phyloP scores from a whole-genome alignment of 768 basidiomycete genomes.

The Phlegmacium glaucopus region DNA sequence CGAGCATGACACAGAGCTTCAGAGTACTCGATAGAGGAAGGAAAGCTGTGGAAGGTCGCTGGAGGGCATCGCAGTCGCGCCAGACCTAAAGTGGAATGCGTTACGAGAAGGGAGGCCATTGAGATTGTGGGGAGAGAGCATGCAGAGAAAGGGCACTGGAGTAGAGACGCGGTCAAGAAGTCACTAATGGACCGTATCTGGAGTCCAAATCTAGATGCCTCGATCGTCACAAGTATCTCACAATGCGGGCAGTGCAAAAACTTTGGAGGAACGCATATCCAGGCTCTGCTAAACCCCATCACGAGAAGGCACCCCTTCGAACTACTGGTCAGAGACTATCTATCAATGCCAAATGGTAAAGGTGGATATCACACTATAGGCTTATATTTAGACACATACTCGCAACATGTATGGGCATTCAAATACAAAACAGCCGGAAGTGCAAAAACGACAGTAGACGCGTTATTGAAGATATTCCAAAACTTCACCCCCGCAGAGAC shows the following conservation, averaged over 20 bases:
- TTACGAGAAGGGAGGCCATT: conserved; percentile 20
- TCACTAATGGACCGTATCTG: conserved; percentile 25
- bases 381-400: too few relatives aligned
- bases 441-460: too few relatives aligned
- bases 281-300: too few relatives aligned
- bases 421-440: too few relatives aligned
- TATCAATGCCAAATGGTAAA: conserved; percentile 27
- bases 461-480: too few relatives aligned
- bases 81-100: conserved; percentile 18
- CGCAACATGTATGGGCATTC: too few relatives aligned
- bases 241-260: conserved; percentile 22
- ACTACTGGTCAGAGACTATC: conserved; percentile 29
- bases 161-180: too few relatives aligned
- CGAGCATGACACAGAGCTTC: conserved; percentile 17
- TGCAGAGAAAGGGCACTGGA: conserved; percentile 24
- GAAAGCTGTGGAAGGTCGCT: conserved; percentile 20
- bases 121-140: conserved; percentile 15
- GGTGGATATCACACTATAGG: conserved; percentile 24
- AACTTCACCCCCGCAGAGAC: conserved; percentile 20
- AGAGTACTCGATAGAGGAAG: conserved; percentile 21
- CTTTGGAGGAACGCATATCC: conserved; percentile 25
- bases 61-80: conserved; percentile 10
- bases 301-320: conserved; percentile 31
- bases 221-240: conserved; percentile 18
- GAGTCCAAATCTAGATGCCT: conserved; percentile 23